Conservation (phyloP, 2,329 filamentous ascomycete species). For the Piedraia hortae region DNA sequence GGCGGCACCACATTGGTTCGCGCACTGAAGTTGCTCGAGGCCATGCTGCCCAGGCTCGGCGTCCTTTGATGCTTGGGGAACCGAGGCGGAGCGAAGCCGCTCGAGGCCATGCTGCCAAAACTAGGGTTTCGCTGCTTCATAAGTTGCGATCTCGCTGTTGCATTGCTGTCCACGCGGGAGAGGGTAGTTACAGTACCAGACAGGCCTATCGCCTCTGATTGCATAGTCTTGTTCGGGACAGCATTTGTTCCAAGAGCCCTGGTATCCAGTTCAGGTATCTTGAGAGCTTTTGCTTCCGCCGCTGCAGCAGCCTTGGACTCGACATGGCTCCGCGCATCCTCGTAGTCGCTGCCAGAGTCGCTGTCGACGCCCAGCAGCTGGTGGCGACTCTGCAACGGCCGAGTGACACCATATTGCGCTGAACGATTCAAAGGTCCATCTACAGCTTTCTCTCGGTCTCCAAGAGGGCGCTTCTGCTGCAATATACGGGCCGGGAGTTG, state of each 20-base stretch:
- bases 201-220: slow-evolving; percentile 10
- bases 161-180: slow-evolving; percentile 10
- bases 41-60: slow-evolving; percentile 32
- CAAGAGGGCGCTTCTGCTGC: too few species aligned
- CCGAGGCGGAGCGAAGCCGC: too few species aligned
- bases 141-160: slow-evolving; percentile 6
- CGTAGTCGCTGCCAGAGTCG: slow-evolving; percentile 9
- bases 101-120: slow-evolving; percentile 23
- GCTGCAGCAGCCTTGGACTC: too few species aligned
- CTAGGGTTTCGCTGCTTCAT: slow-evolving; percentile 28
- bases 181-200: slow-evolving; percentile 11
- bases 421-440: slow-evolving; percentile 12
- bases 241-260: too few species aligned
- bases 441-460: slow-evolving; percentile 3
- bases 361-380: slow-evolving; percentile 7
- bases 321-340: slow-evolving; percentile 5
- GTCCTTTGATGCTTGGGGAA: slow-evolving; percentile 3
- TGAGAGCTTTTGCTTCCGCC: too few species aligned
- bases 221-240: too few species aligned
- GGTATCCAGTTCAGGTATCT: too few species aligned
- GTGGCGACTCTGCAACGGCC: slow-evolving; percentile 5
- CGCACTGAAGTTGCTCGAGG: slow-evolving; percentile 12
- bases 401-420: slow-evolving; percentile 11
- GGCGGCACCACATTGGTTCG: slow-evolving; percentile 28
- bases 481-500: slow-evolving; percentile 55